These are phyloP conservation scores for Elaphomyces granulatus DNA, from an alignment of 495 filamentous ascomycete genomes.

Conservation along the genomic window DNA sequence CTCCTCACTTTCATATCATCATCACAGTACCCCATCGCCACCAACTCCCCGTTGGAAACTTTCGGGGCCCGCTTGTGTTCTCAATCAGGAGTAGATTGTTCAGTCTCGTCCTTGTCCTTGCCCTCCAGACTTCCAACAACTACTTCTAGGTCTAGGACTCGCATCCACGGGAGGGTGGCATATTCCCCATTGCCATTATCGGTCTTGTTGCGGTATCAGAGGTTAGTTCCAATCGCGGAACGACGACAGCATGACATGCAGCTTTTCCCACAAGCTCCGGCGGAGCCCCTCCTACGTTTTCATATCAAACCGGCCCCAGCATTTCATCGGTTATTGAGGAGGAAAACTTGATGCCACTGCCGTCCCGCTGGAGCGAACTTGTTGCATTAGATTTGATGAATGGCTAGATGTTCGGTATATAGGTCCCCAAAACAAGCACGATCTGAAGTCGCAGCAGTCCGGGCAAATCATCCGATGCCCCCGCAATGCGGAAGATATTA, in stretches of 20 bases:
- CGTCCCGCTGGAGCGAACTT: constrained; percentile 64
- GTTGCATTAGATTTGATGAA: constrained; percentile 55
- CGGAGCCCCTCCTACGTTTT: constrained; percentile 32
- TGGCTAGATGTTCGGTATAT: constrained; percentile 61
- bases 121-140: no score
- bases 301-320: constrained; percentile 17
- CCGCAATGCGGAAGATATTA: constrained; percentile 89
- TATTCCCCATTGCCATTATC: no score
- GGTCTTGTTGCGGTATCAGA: no score
- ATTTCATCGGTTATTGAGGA: constrained; percentile 34
- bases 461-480: constrained; percentile 85
- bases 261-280: constrained; percentile 30
- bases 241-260: constrained; percentile 28
- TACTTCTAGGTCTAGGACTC: no score
- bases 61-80: no score
- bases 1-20: no score
- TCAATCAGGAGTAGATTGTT: no score
- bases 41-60: no score
- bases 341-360: constrained; percentile 46
- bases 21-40: no score
- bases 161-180: no score
- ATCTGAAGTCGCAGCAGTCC: constrained; percentile 74
- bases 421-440: constrained; percentile 44
- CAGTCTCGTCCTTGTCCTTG: no score
- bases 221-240: no score